Evolutionary conservation across 495 filamentous ascomycete genomes (phyloP), one percentile per base, ranked within the genome.

Genomic region (Aspergillus sclerotioniger): DNA sequence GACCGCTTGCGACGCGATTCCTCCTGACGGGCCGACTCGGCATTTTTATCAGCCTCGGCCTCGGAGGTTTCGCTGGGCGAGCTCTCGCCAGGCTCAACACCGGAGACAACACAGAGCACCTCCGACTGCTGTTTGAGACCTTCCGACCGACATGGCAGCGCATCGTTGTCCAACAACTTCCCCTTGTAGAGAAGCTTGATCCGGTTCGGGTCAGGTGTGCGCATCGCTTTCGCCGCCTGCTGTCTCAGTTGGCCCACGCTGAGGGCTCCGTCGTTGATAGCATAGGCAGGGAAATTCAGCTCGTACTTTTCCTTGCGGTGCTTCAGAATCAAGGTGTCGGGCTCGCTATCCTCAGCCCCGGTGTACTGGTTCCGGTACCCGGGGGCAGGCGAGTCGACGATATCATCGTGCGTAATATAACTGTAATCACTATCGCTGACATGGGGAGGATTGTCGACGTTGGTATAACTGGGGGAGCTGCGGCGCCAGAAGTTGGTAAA

Each of bases 111-210:
- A 71, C 75, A 91, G 59, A 83, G 77, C 39, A 96, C 74, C 71
- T 96, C 89, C 32, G 84, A 86, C 58, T 92, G 86, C 64, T 90
- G 86, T 77, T 91, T 89, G 58, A 93, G 79, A 6, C 88, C 87
- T 61, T 92, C 92, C 20, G 86, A 79, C 56, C 87, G 80, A 63
- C 89, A 86, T 4, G 83, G 80, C n/a, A 74, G 71, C 8, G 75
- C 61, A 61, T 86, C 80, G 58, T 92, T 84, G 65, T 86, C 87
- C 39, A 96, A 71, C 16, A 86, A 79, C 57, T 84, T 85, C 9
- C 92, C 92, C 69, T 92, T 93, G 78, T 93, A 95, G 48, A 92
- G 80, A 66, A 96, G 70, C 62, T 86, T 88, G 60, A 96, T 71
- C 8, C 81, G 71, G 44, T 82, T 76, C n/a, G 82, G 77, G 56